phyloP scores from a whole-genome alignment of 805 yeast genomes.

The Monosporozyma unispora region DNA sequence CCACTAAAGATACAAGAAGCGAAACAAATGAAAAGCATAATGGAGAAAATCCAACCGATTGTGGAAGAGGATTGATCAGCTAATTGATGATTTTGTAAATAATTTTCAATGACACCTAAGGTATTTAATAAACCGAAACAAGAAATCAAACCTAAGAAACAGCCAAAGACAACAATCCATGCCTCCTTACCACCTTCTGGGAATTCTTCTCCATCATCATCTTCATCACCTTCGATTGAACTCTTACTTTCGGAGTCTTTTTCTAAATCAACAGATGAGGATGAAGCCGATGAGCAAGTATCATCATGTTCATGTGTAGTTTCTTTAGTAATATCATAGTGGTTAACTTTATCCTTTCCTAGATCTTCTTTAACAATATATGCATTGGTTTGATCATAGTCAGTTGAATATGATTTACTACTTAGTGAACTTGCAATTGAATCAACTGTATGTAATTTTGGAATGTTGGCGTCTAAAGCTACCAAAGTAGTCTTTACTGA shows the following conservation, averaged over 20 bases:
- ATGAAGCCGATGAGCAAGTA: background rate
- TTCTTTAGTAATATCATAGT: background rate
- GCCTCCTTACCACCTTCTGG: constrained; percentile 59
- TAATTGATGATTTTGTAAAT: constrained; percentile 48
- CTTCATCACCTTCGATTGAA: background rate
- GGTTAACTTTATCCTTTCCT: background rate
- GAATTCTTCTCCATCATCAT: constrained; percentile 15
- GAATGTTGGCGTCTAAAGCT: background rate
- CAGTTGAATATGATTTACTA: background rate
- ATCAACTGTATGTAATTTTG: constrained; percentile 3
- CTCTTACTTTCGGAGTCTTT: background rate
- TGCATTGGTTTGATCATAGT: background rate
- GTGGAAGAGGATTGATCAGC: constrained; percentile 36
- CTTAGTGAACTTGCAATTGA: constrained; percentile 1
- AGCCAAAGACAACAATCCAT: constrained; percentile 47
- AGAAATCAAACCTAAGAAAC: constrained; percentile 46
- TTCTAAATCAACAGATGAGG: background rate
- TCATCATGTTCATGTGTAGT: constrained; percentile 3
- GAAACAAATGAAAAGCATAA: constrained; percentile 42
- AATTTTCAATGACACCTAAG: constrained; percentile 55
- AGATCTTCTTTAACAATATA: background rate
- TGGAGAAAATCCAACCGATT: constrained; percentile 58
- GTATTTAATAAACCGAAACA: constrained; percentile 50
- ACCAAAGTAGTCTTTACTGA: constrained; percentile 2
- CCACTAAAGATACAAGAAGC: constrained; percentile 45